Evolutionary conservation across 306 rosid genomes (phyloP), one percentile per base, ranked within the genome.

Genomic region (Echinosophora koreensis): DNA sequence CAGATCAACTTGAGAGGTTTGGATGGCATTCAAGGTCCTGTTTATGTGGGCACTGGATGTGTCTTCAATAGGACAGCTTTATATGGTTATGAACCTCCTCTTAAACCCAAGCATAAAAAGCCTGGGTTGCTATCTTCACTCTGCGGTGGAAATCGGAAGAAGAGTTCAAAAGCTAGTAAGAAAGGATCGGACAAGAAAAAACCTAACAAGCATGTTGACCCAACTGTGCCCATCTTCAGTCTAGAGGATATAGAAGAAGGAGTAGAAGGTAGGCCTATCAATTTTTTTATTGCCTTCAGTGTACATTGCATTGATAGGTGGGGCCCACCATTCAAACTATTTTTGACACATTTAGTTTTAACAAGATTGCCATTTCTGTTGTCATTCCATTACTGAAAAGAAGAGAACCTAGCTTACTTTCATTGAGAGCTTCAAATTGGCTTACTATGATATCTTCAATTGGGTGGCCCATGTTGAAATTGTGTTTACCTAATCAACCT

Each of bases 11-110:
- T 95, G 86, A 87, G 97, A 83, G 98, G 98, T 68, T 86, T 95
- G 88, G 98, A 95, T 79, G 98, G 98, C 8, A 85, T 95, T 78
- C 98, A 95, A 84, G 98, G 98, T 18, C 98, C 98, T 47, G 98
- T 95, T 80, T 95, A 95, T 79, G 98, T 92, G 83, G 98, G 98
- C 54, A 95, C 98, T 44, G 98, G 98, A 66, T 95, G 98, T 60
- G 97, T 92, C 69, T 95, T 95, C 86, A 95, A 95, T 30, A 85
- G 98, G 81, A 89, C 97, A 15, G 98, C 98, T 9, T 87, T 95
- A 52, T 95, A 95, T 66, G 97, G 97, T 75, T 90, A 92, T 52
- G 98, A 95, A 84, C 98, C 98, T 81, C 98, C 98, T 32, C 15
- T 86, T 18, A 95, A 95, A 82, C 90, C 89, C 15, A 95, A 95